Percentiles rank a stretch among this genome's conserved stretches.
Evolutionary conservation across 768 basidiomycete genomes (phyloP).

Genomic region (Boletus eberwhitei): DNA sequence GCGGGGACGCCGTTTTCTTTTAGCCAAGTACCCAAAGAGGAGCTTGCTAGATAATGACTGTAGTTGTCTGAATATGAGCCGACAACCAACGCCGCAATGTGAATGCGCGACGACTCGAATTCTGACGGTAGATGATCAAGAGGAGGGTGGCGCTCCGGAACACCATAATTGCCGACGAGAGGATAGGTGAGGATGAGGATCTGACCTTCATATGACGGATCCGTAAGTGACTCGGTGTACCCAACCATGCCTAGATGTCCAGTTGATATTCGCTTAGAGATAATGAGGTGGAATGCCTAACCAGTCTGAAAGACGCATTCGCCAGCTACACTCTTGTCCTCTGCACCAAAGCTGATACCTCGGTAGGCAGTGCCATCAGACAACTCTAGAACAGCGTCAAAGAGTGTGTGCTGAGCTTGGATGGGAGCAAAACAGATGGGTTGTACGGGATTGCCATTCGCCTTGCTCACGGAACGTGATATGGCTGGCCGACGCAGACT

Average conservation of each 20-base stretch:
- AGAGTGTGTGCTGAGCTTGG: slow-evolving; percentile 18
- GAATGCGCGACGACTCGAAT: slow-evolving; percentile 95
- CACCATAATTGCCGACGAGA: slow-evolving; percentile 95
- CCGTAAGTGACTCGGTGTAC: slow-evolving; percentile 96
- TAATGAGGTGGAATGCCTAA: slow-evolving; percentile 38
- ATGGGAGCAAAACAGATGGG: slow-evolving; percentile 35
- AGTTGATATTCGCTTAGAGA: slow-evolving; percentile 14
- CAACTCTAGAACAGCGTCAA: slow-evolving; percentile 81
- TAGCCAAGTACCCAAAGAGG: slow-evolving; percentile 88
- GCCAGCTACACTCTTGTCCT: slow-evolving; percentile 86
- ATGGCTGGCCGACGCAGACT: slow-evolving; percentile 40
- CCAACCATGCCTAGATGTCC: slow-evolving; percentile 87
- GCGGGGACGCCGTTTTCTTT: slow-evolving; percentile 94
- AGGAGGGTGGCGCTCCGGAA: slow-evolving; percentile 61
- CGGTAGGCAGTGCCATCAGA: slow-evolving; percentile 84
- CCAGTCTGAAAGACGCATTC: slow-evolving; percentile 99
- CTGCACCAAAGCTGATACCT: slow-evolving; percentile 92
- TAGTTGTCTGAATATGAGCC: slow-evolving; percentile 93
- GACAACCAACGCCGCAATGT: slow-evolving; percentile 87
- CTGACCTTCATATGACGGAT: slow-evolving; percentile 97
- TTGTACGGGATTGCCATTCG: slow-evolving; percentile 33
- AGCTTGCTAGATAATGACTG: slow-evolving; percentile 89
- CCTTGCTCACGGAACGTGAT: slow-evolving; percentile 41
- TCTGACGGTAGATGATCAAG: slow-evolving; percentile 61
- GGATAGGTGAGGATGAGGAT: slow-evolving; percentile 98